Evolutionary conservation across 148 eudicot species (phyloP), one percentile per base, ranked within the genome.

Genomic region (Rhododendron vialii): DNA sequence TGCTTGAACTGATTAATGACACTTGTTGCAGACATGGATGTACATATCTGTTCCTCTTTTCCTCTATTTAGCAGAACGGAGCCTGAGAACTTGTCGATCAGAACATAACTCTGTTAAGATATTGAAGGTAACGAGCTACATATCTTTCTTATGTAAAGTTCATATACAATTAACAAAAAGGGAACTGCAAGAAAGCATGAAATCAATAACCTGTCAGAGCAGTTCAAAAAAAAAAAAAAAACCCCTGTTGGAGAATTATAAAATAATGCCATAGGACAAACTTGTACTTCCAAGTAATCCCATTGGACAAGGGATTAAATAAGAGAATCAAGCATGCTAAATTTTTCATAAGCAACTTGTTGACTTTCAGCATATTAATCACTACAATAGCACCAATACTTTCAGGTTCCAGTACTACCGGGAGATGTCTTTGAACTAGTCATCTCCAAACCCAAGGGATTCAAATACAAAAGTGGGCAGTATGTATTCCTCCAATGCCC

Each of bases 381-480:
- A 80, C 65, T 65, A 57, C 7, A 84, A 17, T 57, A 30, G 80
- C 73, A 45, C 45, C 22, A 24, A 63, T 20, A 43, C 67, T 78
- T 84, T 33, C 90, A 96, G 99, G 96, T 89, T 53, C 88, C 96
- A 30, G 92, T 92, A 84, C 92, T 95, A 83, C 99, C 98, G 59
- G 98, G 99, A 85, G 93, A 90, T 81, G 99, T 97, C 78, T 93
- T 97, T 90, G 91, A 89, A 88, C 83, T 97, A 78, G 86, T 91
- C 78, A 91, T 95, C 95, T 86, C 96, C 51, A 97, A 94, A 88
- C 98, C 99, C 78, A 92, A 89, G 83, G 95, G 96, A 78, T 97
- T 97, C 86, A 93, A 90, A 87, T 97, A 97, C 91, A 94, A 91
- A 88, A 97, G 99, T 83, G 99, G 99, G 45, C 99, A 97, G 83